Conservation (phyloP, 345 rosid species). For the Salix purpurea region DNA sequence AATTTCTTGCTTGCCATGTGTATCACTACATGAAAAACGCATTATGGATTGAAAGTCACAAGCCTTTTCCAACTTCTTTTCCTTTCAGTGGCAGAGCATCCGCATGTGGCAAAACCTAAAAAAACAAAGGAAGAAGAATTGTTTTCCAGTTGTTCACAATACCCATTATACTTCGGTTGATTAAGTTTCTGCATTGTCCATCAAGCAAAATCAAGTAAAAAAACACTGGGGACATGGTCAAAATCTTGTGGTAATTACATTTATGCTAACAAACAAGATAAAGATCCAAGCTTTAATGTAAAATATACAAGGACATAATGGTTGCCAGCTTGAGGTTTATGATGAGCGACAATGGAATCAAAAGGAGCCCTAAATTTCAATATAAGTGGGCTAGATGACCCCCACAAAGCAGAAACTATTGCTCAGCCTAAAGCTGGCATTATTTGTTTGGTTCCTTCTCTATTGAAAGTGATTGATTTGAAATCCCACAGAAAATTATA, state of each 20-base stretch:
- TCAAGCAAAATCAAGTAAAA: not conserved
- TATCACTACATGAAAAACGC: not conserved
- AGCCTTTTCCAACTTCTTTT: not conserved
- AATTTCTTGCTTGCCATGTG: too few relatives aligned
- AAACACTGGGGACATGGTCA: too few relatives aligned
- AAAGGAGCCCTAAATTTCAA: conserved; percentile 14
- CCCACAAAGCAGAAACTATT: conserved; percentile 20
- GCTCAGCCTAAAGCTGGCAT: conserved; percentile 20
- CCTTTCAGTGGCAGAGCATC: not conserved
- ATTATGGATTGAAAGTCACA: not conserved
- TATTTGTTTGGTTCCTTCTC: conserved; percentile 28
- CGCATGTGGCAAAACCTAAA: not conserved
- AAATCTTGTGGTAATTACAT: not conserved
- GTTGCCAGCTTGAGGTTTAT: conserved; percentile 39
- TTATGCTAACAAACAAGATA: not conserved
- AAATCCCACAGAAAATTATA: conserved; percentile 39
- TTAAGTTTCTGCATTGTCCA: not conserved
- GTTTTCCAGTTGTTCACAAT: not conserved
- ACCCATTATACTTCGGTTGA: not conserved
- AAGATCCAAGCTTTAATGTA: not conserved
- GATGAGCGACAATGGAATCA: conserved; percentile 17
- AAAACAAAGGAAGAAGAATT: not conserved
- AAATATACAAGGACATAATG: conserved; percentile 11
- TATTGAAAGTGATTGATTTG: conserved; percentile 50
- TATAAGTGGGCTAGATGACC: conserved; percentile 20